phyloP scores from a whole-genome alignment of 495 filamentous ascomycete species.

The Neurospora tetrasperma region DNA sequence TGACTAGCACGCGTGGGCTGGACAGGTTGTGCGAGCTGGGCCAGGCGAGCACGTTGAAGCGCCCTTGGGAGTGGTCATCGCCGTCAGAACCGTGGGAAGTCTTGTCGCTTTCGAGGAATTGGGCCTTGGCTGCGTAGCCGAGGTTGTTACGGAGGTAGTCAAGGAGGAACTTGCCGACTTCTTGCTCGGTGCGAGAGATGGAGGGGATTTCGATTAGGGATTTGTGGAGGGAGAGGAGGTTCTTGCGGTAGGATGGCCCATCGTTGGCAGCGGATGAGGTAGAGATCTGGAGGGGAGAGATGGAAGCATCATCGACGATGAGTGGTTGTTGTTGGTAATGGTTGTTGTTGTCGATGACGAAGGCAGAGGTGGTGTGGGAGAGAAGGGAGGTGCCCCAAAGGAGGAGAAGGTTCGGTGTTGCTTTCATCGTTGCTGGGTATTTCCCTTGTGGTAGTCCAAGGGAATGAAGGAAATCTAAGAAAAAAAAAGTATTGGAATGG shows the following conservation, averaged over 20 bases:
- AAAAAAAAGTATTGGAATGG: neutral
- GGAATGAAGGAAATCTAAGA: neutral
- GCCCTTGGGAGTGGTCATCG: slow-evolving; percentile 33
- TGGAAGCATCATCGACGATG: neutral
- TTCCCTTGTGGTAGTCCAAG: neutral
- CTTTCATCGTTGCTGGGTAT: neutral
- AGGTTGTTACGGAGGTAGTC: slow-evolving; percentile 43
- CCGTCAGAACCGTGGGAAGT: neutral
- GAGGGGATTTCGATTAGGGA: slow-evolving; percentile 67
- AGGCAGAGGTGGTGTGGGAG: neutral
- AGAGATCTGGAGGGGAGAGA: neutral
- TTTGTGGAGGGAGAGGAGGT: slow-evolving; percentile 68
- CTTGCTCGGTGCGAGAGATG: slow-evolving; percentile 61
- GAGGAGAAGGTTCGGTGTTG: neutral
- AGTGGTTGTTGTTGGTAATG: neutral
- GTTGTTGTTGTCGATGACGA: neutral
- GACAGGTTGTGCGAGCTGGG: slow-evolving; percentile 26
- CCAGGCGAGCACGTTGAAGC: slow-evolving; percentile 71
- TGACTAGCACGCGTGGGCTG: slow-evolving; percentile 55
- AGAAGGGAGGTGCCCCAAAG: neutral
- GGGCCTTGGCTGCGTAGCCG: slow-evolving; percentile 45
- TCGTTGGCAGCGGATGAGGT: neutral
- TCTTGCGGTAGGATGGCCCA: slow-evolving; percentile 27
- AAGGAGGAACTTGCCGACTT: slow-evolving; percentile 57
- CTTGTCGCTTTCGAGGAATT: slow-evolving; percentile 52